These are phyloP conservation scores for Didymella lethalis DNA, from an alignment of 2,329 filamentous ascomycete species.

Conservation along the genomic window DNA sequence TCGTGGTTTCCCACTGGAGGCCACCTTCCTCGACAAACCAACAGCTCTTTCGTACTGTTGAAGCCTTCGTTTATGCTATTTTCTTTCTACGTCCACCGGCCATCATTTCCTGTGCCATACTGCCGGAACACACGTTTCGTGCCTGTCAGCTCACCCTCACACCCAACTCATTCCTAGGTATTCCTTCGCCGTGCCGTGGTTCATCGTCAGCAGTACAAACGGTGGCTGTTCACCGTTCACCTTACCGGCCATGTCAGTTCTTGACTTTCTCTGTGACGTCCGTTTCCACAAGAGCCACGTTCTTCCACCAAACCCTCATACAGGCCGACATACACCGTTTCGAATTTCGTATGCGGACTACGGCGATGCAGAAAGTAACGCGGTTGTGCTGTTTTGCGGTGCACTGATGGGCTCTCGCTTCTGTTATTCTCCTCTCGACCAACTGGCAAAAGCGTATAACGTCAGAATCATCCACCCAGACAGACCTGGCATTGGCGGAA, in stretches of 20 bases:
- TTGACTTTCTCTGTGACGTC: slow-evolving; percentile 42
- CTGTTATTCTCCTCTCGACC: slow-evolving; percentile 38
- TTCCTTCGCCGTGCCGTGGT: neutral
- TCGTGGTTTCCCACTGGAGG: too few species aligned
- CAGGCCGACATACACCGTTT: slow-evolving; percentile 27
- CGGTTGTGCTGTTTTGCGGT: slow-evolving; percentile 43
- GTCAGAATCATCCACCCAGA: slow-evolving; percentile 45
- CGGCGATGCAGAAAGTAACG: slow-evolving; percentile 38
- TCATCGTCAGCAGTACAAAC: neutral
- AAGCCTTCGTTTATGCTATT: neutral
- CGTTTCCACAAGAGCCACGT: slow-evolving; percentile 39
- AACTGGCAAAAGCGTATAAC: slow-evolving; percentile 35
- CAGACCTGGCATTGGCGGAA: slow-evolving; percentile 42
- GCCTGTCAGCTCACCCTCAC: neutral
- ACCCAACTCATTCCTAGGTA: neutral
- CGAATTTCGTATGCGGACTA: slow-evolving; percentile 44
- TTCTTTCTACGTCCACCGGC: neutral
- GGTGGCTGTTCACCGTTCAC: neutral
- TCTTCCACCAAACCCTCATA: slow-evolving; percentile 34
- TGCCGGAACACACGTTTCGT: neutral
- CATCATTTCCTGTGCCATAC: slow-evolving; percentile 1
- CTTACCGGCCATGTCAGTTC: slow-evolving; percentile 24
- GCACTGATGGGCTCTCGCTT: slow-evolving; percentile 39
- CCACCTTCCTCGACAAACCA: neutral
- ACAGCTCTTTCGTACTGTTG: neutral